Evolutionary conservation across 257 asterid species (phyloP), one percentile per base, ranked within the genome.

Genomic region (Parsonsia alboflavescens): DNA sequence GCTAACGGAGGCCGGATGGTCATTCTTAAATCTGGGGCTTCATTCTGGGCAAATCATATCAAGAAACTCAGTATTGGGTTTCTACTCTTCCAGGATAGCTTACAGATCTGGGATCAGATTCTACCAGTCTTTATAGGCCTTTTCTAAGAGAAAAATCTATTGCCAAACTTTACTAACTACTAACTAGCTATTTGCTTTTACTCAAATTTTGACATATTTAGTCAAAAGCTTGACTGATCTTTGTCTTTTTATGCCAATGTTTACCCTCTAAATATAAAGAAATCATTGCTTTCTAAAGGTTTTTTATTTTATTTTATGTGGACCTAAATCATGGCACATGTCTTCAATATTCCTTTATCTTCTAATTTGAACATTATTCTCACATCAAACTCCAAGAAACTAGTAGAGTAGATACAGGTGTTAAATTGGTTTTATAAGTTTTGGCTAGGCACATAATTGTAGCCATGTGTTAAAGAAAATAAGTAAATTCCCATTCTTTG

Each of bases 311-410:
- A 5, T 52, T 17, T 52, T 72, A 73, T 64, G 30, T 53, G 68
- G 17, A 66, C 16, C 57, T 73, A 80, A 82, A 80, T 85, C 85
- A 83, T 86, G 84, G 86, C 85, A 85, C 85, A 77, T 83, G 86
- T 15, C 80, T 59, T 68, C 68, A 56, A 78, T 81, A 75, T 81
- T 81, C 79, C 77, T 56, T 50, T 70, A 67, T 76, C 80, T 33
- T 77, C 74, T 78, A n/a, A n/a, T n/a, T 44, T 81, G 46, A 57
- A 80, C 76, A 75, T 10, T 64, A 81, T 46, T 30, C 48, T 76
- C 57, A 52, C 68, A 68, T 59, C 52, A 48, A 76, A 79, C 72
- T 53, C 71, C 72, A 59, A 79, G 71, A 59, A 57, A 63, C 52
- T 72, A 46, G 50, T 62, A 73, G 77, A 76, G 75, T 41, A 76